phyloP scores from a whole-genome alignment of 2,329 filamentous ascomycete species.

The Fusarium sarcochroum region DNA sequence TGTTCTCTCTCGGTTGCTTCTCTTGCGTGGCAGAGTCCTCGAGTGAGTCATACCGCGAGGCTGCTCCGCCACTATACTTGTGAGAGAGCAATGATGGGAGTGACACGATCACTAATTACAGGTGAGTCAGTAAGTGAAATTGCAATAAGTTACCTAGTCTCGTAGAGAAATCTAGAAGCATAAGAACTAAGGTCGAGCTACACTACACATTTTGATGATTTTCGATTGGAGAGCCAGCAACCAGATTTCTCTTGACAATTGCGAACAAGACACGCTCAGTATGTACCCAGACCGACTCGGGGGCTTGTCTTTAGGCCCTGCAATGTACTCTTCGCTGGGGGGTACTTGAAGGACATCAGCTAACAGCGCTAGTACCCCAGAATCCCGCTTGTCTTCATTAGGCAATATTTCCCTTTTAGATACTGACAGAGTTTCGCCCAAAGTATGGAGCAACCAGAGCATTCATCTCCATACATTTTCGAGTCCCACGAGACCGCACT shows the following conservation, averaged over 20 bases:
- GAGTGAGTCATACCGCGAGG: slow-evolving; percentile 15
- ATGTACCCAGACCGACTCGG: too few relatives aligned
- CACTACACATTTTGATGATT: not conserved
- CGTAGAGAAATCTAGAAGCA: not conserved
- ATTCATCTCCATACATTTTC: slow-evolving; percentile 18
- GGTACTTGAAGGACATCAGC: too few relatives aligned
- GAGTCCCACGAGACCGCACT: slow-evolving; percentile 71
- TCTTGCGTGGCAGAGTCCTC: not conserved
- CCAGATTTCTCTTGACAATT: too few relatives aligned
- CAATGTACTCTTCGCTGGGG: too few relatives aligned
- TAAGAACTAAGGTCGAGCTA: not conserved
- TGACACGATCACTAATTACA: not conserved
- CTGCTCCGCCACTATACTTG: not conserved
- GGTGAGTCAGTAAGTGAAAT: slow-evolving; percentile 4
- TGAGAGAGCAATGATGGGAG: not conserved
- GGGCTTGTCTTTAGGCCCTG: too few relatives aligned
- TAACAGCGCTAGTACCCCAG: too few relatives aligned
- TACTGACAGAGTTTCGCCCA: not conserved
- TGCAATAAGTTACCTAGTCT: not conserved
- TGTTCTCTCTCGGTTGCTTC: not conserved
- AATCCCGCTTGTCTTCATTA: not conserved
- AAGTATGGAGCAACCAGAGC: slow-evolving; percentile 29
- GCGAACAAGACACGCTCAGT: too few relatives aligned
- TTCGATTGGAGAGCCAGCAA: too few relatives aligned
- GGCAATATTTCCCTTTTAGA: not conserved